Conservation (phyloP, 345 rosid species). For the Isatis tinctoria region DNA sequence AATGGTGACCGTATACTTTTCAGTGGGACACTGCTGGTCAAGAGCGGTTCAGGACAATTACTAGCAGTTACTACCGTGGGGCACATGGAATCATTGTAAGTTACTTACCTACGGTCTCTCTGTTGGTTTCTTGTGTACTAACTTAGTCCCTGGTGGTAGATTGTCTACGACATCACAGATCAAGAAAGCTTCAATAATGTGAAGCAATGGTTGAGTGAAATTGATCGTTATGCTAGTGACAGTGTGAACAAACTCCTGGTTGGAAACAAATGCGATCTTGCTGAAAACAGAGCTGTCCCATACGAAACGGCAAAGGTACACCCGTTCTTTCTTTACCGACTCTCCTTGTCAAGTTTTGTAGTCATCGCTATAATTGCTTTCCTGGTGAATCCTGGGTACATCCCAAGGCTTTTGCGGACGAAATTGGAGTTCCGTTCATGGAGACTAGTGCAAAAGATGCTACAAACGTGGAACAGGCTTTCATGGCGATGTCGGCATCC, state of each 20-base stretch:
- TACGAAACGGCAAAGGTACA: conserved; percentile 69
- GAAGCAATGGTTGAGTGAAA: conserved; percentile 74
- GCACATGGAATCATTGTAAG: conserved; percentile 93
- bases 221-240: conserved; percentile 79
- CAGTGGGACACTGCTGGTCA: conserved; percentile 99
- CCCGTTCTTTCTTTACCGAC: not conserved
- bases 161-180: conserved; percentile 81
- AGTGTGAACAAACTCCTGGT: conserved; percentile 71
- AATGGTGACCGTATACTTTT: not conserved
- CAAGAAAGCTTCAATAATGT: conserved; percentile 80
- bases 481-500: conserved; percentile 78
- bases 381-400: not conserved
- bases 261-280: conserved; percentile 77
- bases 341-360: not conserved
- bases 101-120: not conserved
- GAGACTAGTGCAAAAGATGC: conserved; percentile 84
- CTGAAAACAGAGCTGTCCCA: conserved; percentile 64
- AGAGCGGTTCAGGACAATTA: conserved; percentile 92
- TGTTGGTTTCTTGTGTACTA: not conserved
- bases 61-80: conserved; percentile 97
- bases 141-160: conserved; percentile 29
- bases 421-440: conserved; percentile 72
- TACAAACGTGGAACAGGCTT: conserved; percentile 68
- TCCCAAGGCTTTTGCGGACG: conserved; percentile 68
- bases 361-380: not conserved